Evolutionary conservation across 495 filamentous ascomycete genomes (phyloP), one percentile per base, ranked within the genome.

Genomic region (Aspergillus funiculosus): DNA sequence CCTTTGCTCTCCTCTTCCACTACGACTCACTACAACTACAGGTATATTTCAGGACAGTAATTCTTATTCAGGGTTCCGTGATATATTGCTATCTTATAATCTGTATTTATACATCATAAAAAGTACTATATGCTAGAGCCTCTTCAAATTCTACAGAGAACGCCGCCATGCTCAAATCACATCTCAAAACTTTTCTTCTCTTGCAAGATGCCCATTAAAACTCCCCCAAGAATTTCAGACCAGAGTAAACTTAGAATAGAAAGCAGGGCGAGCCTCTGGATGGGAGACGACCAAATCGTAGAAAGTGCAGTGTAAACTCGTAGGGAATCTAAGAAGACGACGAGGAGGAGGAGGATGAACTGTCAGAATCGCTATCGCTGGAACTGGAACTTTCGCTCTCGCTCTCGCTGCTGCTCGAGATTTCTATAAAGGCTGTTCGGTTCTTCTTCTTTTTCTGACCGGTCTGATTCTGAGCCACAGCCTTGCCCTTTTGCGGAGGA

Each of bases 371-470:
- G 45, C 46, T 50, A 43, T 48, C 46, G 41, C n/a, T n/a, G n/a
- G n/a, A n/a, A n/a, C n/a, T n/a, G n/a, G n/a, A 50, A 59, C 15
- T 55, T 39, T 58, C 59, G 36, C 64, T 67, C 11, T 61, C 62
- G 36, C 63, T 70, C 21, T 68, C 68, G 39, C 68, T 73, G 57
- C 68, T 71, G 48, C 69, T 72, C 11, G 69, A 72, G 28, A 69
- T 70, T 40, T 69, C 67, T n/a, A 74, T 51, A 45, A 72, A 39
- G 29, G 57, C 64, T 35, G 66, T 74, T 46, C 70, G 54, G 42
- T 81, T 81, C 55, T 77, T 73, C 54, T 78, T 71, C 64, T 80
- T 81, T 53, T 74, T 75, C 59, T 74, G 74, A 15, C 56, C 49
- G 24, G 64, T 61, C 51, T 69, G 66, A 32, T 54, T 57, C 48